Evolutionary conservation across 768 basidiomycete species (phyloP).

Genomic region (Tulasnella sp.): DNA sequence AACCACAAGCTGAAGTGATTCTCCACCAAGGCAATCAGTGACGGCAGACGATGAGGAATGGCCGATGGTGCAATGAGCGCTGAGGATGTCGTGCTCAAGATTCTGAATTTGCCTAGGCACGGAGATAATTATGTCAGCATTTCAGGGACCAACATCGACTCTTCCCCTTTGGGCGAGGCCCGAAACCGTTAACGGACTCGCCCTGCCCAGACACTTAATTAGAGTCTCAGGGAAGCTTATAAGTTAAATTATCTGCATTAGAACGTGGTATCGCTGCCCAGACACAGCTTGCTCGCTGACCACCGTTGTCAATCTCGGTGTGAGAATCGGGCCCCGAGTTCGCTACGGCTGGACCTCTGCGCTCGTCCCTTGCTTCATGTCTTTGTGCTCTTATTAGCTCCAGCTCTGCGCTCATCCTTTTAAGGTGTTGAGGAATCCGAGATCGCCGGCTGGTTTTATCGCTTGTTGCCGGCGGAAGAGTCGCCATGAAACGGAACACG

Average conservation of each 20-base stretch:
- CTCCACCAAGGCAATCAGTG: background rate
- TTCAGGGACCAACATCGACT: background rate
- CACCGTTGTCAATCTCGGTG: no score
- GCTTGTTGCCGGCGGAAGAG: background rate
- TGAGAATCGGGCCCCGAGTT: no score
- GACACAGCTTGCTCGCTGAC: no score
- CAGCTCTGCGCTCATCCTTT: no score
- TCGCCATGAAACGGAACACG: background rate
- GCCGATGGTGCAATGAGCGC: background rate
- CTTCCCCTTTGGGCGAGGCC: background rate
- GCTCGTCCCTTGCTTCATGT: no score
- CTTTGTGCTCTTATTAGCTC: no score
- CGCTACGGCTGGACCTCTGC: no score
- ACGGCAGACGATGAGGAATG: background rate
- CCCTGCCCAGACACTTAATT: no score
- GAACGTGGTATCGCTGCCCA: no score
- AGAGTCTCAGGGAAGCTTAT: no score
- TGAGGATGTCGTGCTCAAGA: background rate
- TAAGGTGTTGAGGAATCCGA: background rate
- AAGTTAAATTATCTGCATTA: no score
- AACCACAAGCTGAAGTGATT: background rate
- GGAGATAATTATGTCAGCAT: background rate
- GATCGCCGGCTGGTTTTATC: background rate
- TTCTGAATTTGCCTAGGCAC: background rate
- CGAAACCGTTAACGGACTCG: no score